These are phyloP conservation scores for Amanita phalloides DNA, from an alignment of 768 basidiomycete species.

Conservation along the genomic window DNA sequence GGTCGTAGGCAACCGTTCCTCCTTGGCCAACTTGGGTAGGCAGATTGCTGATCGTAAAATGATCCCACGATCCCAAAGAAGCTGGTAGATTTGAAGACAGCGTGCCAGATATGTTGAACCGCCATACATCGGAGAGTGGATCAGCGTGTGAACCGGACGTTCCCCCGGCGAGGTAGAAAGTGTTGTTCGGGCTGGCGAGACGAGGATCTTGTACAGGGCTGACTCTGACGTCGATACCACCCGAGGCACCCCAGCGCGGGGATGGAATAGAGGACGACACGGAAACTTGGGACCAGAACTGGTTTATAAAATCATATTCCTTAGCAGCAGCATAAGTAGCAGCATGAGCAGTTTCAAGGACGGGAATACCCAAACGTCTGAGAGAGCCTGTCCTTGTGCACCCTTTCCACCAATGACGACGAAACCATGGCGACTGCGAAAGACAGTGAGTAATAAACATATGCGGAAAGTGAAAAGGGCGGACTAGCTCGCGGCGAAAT, in stretches of 20 bases:
- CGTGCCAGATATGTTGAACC: constrained; percentile 55
- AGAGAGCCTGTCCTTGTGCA: constrained; percentile 37
- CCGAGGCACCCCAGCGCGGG: constrained; percentile 60
- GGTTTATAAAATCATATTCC: constrained; percentile 68
- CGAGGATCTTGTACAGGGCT: constrained; percentile 29
- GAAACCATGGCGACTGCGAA: constrained; percentile 57
- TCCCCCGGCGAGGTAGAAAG: constrained; percentile 70
- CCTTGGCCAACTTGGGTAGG: constrained; percentile 39
- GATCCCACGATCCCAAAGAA: constrained; percentile 51
- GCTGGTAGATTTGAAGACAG: constrained; percentile 59
- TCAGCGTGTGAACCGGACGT: constrained; percentile 32
- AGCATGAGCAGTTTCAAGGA: neutral
- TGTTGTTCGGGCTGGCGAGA: constrained; percentile 51
- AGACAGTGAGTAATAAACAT: constrained; percentile 8
- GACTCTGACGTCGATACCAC: constrained; percentile 59
- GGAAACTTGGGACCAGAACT: constrained; percentile 64
- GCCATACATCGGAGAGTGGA: constrained; percentile 62
- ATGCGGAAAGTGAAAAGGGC: constrained; percentile 18
- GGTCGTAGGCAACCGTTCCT: constrained; percentile 42
- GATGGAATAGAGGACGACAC: constrained; percentile 45
- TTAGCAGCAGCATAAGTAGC: constrained; percentile 15
- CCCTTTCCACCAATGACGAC: constrained; percentile 65
- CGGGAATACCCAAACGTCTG: constrained; percentile 63
- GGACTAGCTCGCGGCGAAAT: constrained; percentile 77
- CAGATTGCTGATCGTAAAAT: constrained; percentile 26